A percentile compares a stretch with the other conserved stretches of the same genome.
phyloP scores from a whole-genome alignment of 2,329 filamentous ascomycete genomes.

The Fusarium sp. region DNA sequence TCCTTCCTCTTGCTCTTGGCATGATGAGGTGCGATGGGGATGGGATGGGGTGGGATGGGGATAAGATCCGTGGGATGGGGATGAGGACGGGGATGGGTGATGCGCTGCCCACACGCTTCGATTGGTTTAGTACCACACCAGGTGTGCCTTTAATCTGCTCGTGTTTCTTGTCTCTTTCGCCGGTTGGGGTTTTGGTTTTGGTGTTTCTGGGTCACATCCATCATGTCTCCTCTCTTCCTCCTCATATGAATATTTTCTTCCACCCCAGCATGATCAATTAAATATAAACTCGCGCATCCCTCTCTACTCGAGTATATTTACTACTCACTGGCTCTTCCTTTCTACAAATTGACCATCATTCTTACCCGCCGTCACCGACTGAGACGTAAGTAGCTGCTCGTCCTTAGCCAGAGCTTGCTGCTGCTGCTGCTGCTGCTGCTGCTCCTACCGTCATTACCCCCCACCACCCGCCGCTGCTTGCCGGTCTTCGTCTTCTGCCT shows the following conservation, averaged over 20 bases:
- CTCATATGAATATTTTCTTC: neutral
- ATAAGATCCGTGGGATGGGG: too few relatives aligned
- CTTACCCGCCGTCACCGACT: neutral
- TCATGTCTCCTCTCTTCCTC: neutral
- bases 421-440: too few relatives aligned
- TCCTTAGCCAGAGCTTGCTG: neutral
- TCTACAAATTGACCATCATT: neutral
- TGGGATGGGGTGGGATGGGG: too few relatives aligned
- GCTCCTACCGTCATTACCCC: neutral
- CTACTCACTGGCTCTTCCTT: constrained; percentile 1
- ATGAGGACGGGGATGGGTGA: too few relatives aligned
- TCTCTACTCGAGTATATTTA: neutral
- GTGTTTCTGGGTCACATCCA: too few relatives aligned
- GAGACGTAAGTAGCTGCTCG: neutral
- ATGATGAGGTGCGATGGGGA: too few relatives aligned
- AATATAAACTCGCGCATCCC: constrained; percentile 4
- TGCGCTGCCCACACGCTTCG: too few relatives aligned
- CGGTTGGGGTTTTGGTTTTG: too few relatives aligned
- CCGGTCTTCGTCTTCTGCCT: neutral
- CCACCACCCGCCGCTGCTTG: neutral
- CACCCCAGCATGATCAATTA: neutral
- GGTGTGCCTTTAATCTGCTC: too few relatives aligned
- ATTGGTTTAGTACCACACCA: too few relatives aligned
- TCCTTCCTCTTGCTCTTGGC: too few relatives aligned
- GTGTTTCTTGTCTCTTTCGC: neutral